Evolutionary conservation across 352 stramenopile genomes (phyloP), one percentile per base, ranked within the genome.

Genomic region (Globisporangium rhizosaccharum): DNA sequence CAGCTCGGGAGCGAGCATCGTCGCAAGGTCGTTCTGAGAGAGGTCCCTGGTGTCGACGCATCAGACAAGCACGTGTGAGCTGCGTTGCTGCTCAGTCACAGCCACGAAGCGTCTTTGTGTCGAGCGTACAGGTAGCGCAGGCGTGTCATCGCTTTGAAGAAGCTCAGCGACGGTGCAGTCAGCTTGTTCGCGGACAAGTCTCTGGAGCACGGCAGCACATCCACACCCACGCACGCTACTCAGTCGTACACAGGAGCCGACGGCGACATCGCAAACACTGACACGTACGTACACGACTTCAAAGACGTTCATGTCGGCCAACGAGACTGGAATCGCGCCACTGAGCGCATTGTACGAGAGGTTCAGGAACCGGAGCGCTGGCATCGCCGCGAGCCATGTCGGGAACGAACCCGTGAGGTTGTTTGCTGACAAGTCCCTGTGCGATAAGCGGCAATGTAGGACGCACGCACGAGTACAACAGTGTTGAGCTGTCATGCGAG

Each of bases 341-440:
- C 46, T 53, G 15, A 92, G 41, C 7, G 72, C 28, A 54, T 90
- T 92, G 0, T 63, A 53, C 3, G 66, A 60, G 47, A 92, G 52
- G 48, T 85, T 85, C 12, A 92, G 55, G n/a, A 85, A 67, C 30
- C 79, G 77, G 14, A 92, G 69, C 42, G 80, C 57, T 30, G 70
- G 76, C 76, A 92, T 87, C 4, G 82, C 72, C 26, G 72, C 70
- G 12, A 92, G 51, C 82, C 82, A 92, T 18, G 59, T 44, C 9
- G 82, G 82, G 56, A 92, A 79, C 3, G 55, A 56, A 47, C 82
- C 79, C 23, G 65, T 56, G 46, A 92, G 59, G 37, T 73, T 57
- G 51, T 88, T 92, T 12, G 63, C 41, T 0, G 76, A 82, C 53
- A 92, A 37, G 63, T 90, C 72, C 10, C 79, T 89, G 51, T 23